Evolutionary conservation across 208 protist species (phyloP).

Genomic region (Sergeia podlipaevii): DNA sequence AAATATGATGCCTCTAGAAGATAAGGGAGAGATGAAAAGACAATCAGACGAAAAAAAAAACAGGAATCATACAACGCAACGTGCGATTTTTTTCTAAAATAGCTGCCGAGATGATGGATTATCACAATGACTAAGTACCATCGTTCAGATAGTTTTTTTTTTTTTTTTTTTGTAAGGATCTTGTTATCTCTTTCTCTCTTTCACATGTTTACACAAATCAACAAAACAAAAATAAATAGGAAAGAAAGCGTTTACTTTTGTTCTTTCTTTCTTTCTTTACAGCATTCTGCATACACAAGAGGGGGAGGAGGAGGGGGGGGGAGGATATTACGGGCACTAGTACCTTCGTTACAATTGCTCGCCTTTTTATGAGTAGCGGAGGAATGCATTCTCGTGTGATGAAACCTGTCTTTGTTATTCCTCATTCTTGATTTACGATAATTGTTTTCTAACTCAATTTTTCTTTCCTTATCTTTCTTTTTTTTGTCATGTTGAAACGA

Average conservation of each 20-base stretch:
- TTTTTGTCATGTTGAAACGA: background rate
- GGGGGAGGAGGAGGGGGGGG: background rate
- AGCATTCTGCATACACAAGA: background rate
- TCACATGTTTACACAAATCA: background rate
- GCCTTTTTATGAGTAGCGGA: conserved; percentile 31
- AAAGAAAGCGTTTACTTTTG: background rate
- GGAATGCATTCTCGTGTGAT: conserved; percentile 24
- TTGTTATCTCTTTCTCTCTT: conserved; percentile 3
- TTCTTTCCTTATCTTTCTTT: conserved; percentile 1
- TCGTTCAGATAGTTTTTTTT: background rate
- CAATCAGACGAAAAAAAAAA: background rate
- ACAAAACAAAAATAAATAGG: conserved; percentile 7
- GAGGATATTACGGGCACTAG: background rate
- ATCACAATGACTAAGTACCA: too few relatives aligned
- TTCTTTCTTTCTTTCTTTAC: conserved; percentile 3
- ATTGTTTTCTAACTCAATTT: conserved; percentile 8
- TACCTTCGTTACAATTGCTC: background rate
- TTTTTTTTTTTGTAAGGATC: conserved; percentile 1
- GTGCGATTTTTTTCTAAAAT: background rate
- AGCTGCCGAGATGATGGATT: background rate
- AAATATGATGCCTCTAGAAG: background rate
- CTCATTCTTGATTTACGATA: background rate
- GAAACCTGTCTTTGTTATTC: conserved; percentile 21
- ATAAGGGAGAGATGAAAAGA: background rate
- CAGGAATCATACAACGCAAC: too few relatives aligned